These are phyloP conservation scores for Schizophyllum commune DNA, from an alignment of 1,284 basidiomycete species.

Conservation along the genomic window DNA sequence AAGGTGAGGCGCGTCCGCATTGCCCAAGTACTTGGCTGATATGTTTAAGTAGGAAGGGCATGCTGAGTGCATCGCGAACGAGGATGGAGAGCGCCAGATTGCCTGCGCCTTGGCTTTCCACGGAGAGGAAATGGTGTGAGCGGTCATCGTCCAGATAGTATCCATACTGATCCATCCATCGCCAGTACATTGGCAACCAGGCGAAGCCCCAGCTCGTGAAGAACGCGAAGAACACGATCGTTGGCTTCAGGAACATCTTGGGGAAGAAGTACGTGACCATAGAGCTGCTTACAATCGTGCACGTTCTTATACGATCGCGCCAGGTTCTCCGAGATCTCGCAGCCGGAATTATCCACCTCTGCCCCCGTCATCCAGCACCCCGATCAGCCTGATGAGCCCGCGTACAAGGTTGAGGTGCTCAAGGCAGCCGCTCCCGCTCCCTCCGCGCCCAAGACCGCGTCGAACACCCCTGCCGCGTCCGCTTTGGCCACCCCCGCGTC, in stretches of 20 bases:
- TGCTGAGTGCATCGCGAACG: slow-evolving; percentile 94
- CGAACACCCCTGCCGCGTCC: slow-evolving; percentile 62
- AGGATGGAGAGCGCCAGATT: slow-evolving; percentile 97
- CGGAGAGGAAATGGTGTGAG: slow-evolving; percentile 79
- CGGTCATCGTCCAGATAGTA: slow-evolving; percentile 2
- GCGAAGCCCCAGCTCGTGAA: slow-evolving; percentile 94
- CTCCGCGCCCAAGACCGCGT: slow-evolving; percentile 40
- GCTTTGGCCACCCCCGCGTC: slow-evolving; percentile 68
- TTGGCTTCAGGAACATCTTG: slow-evolving; percentile 88
- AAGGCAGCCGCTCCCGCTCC: slow-evolving; percentile 49
- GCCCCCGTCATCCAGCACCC: slow-evolving; percentile 73
- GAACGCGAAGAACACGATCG: slow-evolving; percentile 92
- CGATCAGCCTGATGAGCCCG: slow-evolving; percentile 64
- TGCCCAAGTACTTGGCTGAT: neutral
- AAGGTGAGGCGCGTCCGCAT: slow-evolving; percentile 49
- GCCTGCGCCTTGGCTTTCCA: slow-evolving; percentile 91
- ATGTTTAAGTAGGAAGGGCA: slow-evolving; percentile 62
- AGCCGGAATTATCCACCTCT: slow-evolving; percentile 43
- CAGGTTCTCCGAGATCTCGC: slow-evolving; percentile 72
- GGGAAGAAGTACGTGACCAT: slow-evolving; percentile 70
- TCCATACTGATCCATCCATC: slow-evolving; percentile 5
- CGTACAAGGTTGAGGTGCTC: slow-evolving; percentile 82
- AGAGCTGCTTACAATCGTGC: neutral
- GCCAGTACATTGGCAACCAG: slow-evolving; percentile 92
- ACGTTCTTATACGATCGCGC: neutral